A percentile compares a stretch with the other conserved stretches of the same genome.
Conservation (phyloP, 768 basidiomycete genomes). For the Gloeostereum incarnatum region DNA sequence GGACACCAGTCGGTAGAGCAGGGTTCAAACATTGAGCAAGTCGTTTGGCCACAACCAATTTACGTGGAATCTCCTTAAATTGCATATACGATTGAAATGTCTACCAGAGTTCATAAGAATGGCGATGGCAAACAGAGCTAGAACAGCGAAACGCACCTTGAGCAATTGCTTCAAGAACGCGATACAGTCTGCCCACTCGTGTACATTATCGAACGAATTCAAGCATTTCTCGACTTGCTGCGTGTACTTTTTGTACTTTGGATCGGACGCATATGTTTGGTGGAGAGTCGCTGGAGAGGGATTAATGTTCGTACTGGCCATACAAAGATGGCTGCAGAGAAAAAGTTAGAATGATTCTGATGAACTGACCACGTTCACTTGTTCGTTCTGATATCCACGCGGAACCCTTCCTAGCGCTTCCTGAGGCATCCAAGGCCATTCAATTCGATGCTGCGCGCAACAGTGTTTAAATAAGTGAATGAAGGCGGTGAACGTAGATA, state of each 20-base stretch:
- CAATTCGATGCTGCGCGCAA: no score
- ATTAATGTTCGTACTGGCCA: constrained; percentile 3
- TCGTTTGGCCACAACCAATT: constrained; percentile 89
- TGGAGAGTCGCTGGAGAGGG: constrained; percentile 32
- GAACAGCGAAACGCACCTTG: constrained; percentile 44
- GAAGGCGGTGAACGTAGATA: no score
- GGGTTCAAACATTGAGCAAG: constrained; percentile 95
- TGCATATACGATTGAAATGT: constrained; percentile 90
- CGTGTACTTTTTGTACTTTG: constrained; percentile 90
- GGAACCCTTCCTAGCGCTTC: constrained; percentile 25
- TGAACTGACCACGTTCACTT: constrained; percentile 40
- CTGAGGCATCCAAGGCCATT: neutral
- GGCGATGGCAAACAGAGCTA: constrained; percentile 1
- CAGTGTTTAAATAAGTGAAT: no score
- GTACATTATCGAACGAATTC: constrained; percentile 88
- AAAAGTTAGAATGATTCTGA: neutral
- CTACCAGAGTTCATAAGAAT: constrained; percentile 26
- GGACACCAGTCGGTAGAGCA: constrained; percentile 93
- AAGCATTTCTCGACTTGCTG: constrained; percentile 90
- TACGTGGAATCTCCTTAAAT: constrained; percentile 94
- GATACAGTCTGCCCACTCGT: constrained; percentile 99
- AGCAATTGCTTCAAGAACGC: constrained; percentile 91
- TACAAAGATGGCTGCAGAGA: constrained; percentile 3
- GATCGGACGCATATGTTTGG: constrained; percentile 64
- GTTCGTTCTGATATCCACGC: constrained; percentile 31